Evolutionary conservation across 306 rosid species (phyloP), one percentile per base, ranked within the genome.

Genomic region (Vachellia collinsii): DNA sequence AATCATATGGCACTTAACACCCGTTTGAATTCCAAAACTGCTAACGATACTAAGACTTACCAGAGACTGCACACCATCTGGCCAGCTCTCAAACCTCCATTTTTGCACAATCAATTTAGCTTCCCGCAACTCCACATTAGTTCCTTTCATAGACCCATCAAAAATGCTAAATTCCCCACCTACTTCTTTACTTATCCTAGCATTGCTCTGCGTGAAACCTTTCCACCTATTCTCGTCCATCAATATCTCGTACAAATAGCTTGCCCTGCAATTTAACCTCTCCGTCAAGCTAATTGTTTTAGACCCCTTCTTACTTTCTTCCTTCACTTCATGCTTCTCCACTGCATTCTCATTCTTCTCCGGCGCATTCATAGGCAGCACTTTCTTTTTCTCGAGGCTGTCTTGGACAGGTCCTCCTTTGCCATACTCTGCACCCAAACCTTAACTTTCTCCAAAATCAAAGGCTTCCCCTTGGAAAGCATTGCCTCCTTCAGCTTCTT

Each of bases 171-270:
- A 79, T n/a, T 92, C 97, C 11, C 97, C 99, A 29, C 96, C 97
- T 43, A 91, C 97, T 77, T 91, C 97, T 65, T 93, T 95, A 70
- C 92, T 95, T 70, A 95, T 95, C 87, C 70, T 91, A 0, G 99
- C 97, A 89, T 90, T 90, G 74, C 99, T 93, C 87, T 88, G 95
- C 12, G 96, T 91, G 41, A 95, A 95, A 7, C 97, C 99, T 81
- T 87, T 93, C 99, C 99, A 95, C 77, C 97, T 88, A 73, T 95
- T 95, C 79, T 95, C 99, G 79, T 95, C 99, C 97, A 95, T 86
- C 88, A 95, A 71, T 75, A 95, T 95, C 90, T 95, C 98, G 83
- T 51, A 95, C 87, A 95, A 29, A 84, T 89, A 81, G 41, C 72
- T 80, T 19, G 98, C 97, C 74, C 96, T 86, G 70, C 99, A 95